Evolutionary conservation across 768 basidiomycete species (phyloP).

Genomic region (Phaeotremella skinneri): DNA sequence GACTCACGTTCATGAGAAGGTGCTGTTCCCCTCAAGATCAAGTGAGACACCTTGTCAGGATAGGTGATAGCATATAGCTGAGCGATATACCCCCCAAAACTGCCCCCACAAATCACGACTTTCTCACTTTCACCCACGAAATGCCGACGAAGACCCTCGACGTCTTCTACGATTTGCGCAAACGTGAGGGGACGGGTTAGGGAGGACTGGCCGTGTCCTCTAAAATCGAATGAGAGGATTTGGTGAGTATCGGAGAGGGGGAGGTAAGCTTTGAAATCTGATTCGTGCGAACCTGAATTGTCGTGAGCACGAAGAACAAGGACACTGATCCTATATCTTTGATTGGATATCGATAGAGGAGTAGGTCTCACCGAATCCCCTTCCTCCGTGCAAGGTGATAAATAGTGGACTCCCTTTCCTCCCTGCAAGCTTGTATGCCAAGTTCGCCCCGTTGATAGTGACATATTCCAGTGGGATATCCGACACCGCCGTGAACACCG

Average conservation of each 20-base stretch:
- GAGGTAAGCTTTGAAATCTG: slow-evolving; percentile 20
- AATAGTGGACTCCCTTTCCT: slow-evolving; percentile 14
- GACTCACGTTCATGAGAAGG: slow-evolving; percentile 29
- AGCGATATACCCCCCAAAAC: slow-evolving; percentile 24
- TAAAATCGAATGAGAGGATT: slow-evolving; percentile 20
- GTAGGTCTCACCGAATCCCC: slow-evolving; percentile 21
- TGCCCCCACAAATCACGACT: slow-evolving; percentile 25
- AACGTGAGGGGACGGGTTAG: slow-evolving; percentile 23
- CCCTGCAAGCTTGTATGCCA: slow-evolving; percentile 18
- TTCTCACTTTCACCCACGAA: slow-evolving; percentile 12
- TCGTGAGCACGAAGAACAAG: too few relatives aligned
- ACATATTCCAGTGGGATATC: slow-evolving; percentile 14
- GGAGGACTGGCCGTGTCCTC: slow-evolving; percentile 25
- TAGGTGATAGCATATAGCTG: slow-evolving; percentile 27
- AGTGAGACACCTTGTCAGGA: slow-evolving; percentile 10
- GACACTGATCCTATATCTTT: too few relatives aligned
- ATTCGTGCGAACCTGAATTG: slow-evolving; percentile 22
- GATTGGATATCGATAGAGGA: background rate
- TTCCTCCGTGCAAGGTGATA: slow-evolving; percentile 28
- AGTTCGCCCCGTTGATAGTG: slow-evolving; percentile 22
- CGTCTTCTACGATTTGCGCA: slow-evolving; percentile 20
- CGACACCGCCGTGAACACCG: background rate
- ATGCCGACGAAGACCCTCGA: slow-evolving; percentile 13
- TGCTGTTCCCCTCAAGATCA: slow-evolving; percentile 24
- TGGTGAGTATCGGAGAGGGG: slow-evolving; percentile 7